These are phyloP conservation scores for Neurospora discreta DNA, from an alignment of 495 filamentous ascomycete genomes.

Conservation along the genomic window DNA sequence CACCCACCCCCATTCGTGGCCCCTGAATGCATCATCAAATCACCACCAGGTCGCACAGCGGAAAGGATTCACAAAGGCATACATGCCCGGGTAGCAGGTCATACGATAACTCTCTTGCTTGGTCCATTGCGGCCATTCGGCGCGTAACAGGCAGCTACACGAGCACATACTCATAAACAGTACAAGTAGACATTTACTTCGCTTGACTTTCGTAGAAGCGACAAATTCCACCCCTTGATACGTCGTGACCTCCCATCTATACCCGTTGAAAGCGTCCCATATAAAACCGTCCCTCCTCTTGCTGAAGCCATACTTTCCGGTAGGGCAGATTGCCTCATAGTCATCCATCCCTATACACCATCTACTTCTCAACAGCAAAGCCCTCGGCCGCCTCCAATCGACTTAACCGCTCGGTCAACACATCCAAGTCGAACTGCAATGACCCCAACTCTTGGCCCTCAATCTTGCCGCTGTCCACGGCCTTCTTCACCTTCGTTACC, in stretches of 20 bases:
- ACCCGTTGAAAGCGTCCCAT: neutral
- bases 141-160: neutral
- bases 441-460: conserved; percentile 9
- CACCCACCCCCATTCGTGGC: neutral
- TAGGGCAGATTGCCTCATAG: neutral
- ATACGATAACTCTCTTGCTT: neutral
- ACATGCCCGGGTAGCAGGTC: neutral
- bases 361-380: conserved; percentile 5
- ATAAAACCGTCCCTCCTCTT: neutral
- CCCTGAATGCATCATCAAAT: neutral
- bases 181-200: neutral
- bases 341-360: neutral
- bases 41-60: neutral
- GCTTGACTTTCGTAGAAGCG: neutral
- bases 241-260: neutral
- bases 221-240: neutral
- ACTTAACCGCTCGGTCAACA: conserved; percentile 27
- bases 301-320: neutral
- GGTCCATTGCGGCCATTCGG: neutral
- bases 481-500: conserved; percentile 30
- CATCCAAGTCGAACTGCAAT: conserved; percentile 21
- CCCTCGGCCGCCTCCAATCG: conserved; percentile 11
- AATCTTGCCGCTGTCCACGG: conserved; percentile 15
- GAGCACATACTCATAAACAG: neutral
- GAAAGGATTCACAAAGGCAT: neutral